Conservation (phyloP, 202 grass and related monocot species). For the Panicum virgatum region DNA sequence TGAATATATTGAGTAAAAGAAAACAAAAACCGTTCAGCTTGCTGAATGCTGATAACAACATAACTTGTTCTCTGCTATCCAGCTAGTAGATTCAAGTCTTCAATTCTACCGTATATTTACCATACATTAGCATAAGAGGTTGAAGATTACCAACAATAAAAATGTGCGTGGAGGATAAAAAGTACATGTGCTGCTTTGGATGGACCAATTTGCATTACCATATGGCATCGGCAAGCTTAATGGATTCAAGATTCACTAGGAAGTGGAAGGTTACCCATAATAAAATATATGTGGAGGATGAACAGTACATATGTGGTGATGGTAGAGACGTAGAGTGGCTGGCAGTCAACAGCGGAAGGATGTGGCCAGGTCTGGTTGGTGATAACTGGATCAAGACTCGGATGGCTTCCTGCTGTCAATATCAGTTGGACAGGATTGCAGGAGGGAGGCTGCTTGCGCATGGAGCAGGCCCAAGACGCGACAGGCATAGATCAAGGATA, state of each 20-base stretch:
- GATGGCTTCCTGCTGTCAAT: background rate
- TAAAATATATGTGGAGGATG: background rate
- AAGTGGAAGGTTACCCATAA: background rate
- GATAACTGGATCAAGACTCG: background rate
- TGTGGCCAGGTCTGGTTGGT: background rate
- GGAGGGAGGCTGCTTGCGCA: background rate
- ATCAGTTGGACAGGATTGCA: background rate
- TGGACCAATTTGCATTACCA: constrained; percentile 8
- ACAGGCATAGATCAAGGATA: background rate
- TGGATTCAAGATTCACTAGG: background rate
- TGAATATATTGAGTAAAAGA: constrained; percentile 21
- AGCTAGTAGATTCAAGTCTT: constrained; percentile 18
- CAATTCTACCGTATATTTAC: background rate
- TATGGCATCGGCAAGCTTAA: constrained; percentile 15
- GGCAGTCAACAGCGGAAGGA: background rate
- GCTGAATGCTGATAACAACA: background rate
- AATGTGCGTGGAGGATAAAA: background rate
- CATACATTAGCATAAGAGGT: background rate
- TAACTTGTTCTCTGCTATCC: background rate
- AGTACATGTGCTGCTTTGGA: background rate
- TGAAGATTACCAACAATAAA: constrained; percentile 7
- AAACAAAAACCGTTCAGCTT: background rate
- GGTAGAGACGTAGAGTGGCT: background rate
- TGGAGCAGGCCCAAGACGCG: background rate
- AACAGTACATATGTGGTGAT: background rate